Evolutionary conservation across 495 filamentous ascomycete species (phyloP).

Genomic region (Cercophora newfieldiana): DNA sequence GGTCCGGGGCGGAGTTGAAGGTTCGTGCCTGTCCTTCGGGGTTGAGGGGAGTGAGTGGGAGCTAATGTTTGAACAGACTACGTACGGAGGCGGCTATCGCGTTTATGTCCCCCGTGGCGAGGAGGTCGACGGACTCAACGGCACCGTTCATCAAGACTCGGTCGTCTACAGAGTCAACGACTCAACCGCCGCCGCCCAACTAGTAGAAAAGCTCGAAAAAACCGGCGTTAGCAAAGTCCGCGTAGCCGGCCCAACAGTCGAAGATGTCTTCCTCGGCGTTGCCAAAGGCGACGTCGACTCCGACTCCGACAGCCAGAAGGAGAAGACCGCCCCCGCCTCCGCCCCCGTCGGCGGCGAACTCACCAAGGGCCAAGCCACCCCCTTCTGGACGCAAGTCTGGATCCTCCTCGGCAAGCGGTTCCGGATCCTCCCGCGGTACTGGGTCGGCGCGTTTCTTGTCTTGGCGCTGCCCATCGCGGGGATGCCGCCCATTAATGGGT

Average conservation of each 20-base stretch:
- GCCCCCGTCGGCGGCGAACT: constrained; percentile 8
- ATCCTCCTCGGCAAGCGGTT: constrained; percentile 24
- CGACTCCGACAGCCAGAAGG: not conserved
- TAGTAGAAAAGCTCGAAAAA: constrained; percentile 63
- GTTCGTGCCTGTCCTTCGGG: too few relatives aligned
- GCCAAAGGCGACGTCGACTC: constrained; percentile 60
- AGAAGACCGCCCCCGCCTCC: constrained; percentile 4
- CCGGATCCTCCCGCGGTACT: constrained; percentile 23
- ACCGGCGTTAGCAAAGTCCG: constrained; percentile 62
- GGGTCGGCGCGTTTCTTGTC: constrained; percentile 20
- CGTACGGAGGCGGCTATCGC: constrained; percentile 69
- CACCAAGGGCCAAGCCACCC: constrained; percentile 15
- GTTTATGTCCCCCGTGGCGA: constrained; percentile 61
- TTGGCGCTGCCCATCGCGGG: constrained; percentile 24
- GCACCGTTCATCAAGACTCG: constrained; percentile 58
- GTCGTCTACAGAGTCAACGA: constrained; percentile 65
- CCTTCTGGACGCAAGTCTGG: constrained; percentile 23
- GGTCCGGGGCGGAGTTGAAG: constrained; percentile 72
- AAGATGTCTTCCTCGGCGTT: constrained; percentile 78
- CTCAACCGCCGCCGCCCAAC: constrained; percentile 58
- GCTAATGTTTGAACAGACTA: too few relatives aligned
- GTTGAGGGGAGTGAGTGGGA: too few relatives aligned
- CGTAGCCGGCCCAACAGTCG: constrained; percentile 76
- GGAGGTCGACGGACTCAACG: constrained; percentile 49
- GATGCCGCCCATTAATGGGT: constrained; percentile 24